Evolutionary conservation across 352 stramenopile genomes (phyloP), one percentile per base, ranked within the genome.

Genomic region (Pythium scleroteichum): DNA sequence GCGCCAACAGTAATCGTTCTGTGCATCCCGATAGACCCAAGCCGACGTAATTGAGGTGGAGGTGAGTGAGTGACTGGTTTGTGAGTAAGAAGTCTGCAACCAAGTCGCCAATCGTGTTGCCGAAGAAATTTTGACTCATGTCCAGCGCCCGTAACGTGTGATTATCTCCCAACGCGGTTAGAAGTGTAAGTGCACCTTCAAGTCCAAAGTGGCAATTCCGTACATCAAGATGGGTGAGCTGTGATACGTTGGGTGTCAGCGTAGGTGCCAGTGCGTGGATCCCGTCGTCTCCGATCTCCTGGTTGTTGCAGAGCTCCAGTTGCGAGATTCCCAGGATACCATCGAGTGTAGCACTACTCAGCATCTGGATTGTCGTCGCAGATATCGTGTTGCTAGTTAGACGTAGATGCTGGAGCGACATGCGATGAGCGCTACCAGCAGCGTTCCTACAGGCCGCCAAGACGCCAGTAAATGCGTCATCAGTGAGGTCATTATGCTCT

Each of bases 401-500:
- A n/a, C 75, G 74, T 2, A 92, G 58, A 17, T 80, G 63, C 12
- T 60, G 66, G 32, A 89, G 32, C 24, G 75, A 10, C 10, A 39
- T 13, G 3, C 3, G 26, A 42, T 4, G 10, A 27, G 10, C 6
- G 14, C 12, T 20, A 53, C 9, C 4, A 20, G n/a, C 7, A 33
- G 66, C 1, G 41, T 24, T n/a, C 29, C 5, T 85, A 63, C 0
- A 68, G 52, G 20, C 61, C 29, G 4, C 3, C 24, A 50, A 23
- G 5, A 68, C 6, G 0, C 41, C 48, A 10, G 24, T 20, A 33
- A 94, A 89, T 20, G 78, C 73, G 35, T 83, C 72, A 60, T 92
- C 82, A 53, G 87, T 77, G 10, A 94, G 65, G 26, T 92, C 81
- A 39, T 90, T 92, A 57, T 94, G 82, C 52, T 92, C 82, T 27